Conservation (phyloP, 139 green algal species). For the Haematococcus lacustris region DNA sequence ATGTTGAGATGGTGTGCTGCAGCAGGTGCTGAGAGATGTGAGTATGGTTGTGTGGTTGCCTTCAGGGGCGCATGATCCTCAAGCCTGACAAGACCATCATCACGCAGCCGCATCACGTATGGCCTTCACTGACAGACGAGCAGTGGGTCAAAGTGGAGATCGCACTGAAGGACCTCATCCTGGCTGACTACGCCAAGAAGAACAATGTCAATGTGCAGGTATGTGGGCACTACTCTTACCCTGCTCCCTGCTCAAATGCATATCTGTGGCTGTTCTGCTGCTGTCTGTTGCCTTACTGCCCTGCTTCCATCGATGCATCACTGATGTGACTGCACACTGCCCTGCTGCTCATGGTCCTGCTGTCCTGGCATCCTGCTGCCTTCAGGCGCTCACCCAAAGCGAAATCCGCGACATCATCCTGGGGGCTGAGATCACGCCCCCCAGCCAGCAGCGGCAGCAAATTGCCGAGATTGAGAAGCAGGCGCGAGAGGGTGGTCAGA, state of each 20-base stretch:
- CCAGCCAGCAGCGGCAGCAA: conserved; percentile 92
- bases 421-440: conserved; percentile 96
- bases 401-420: conserved; percentile 99
- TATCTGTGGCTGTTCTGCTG: no score
- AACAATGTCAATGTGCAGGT: conserved; percentile 96
- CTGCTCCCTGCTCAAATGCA: no score
- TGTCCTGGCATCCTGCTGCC: no score
- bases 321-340: no score
- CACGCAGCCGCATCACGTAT: conserved; percentile 97
- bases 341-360: no score
- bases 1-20: no score
- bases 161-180: conserved; percentile 95
- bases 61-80: conserved; percentile 86
- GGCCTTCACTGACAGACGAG: conserved; percentile 94
- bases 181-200: conserved; percentile 98
- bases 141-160: conserved; percentile 99
- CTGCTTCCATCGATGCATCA: no score
- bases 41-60: no score
- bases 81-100: conserved; percentile 90
- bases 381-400: conserved; percentile 62
- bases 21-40: no score
- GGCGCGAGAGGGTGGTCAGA: conserved; percentile 71
- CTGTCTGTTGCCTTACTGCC: no score
- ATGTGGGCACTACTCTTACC: no score
- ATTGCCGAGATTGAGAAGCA: conserved; percentile 99